Conservation (phyloP, 192 early-diverging fungal species). For the Spizellomyces sp. region DNA sequence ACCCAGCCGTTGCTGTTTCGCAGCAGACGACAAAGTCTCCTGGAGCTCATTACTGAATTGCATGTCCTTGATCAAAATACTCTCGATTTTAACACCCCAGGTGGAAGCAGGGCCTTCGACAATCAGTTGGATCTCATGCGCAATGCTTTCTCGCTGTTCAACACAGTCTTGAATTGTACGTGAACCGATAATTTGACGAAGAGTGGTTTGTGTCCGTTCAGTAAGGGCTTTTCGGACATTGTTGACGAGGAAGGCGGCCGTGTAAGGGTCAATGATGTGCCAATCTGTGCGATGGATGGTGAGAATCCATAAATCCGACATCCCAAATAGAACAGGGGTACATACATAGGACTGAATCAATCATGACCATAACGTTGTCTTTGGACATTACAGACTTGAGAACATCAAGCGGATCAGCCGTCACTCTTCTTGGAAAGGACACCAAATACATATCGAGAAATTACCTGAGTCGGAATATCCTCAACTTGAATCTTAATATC, state of each 20-base stretch:
- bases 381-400: constrained; percentile 79
- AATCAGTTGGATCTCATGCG: constrained; percentile 80
- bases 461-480: background rate
- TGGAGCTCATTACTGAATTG: constrained; percentile 75
- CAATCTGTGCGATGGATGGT: constrained; percentile 53
- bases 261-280: constrained; percentile 76
- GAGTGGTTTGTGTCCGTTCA: constrained; percentile 89
- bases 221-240: constrained; percentile 78
- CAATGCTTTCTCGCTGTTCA: constrained; percentile 87
- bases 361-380: constrained; percentile 84
- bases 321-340: constrained; percentile 22
- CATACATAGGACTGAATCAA: constrained; percentile 83
- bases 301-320: constrained; percentile 3
- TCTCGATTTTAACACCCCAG: constrained; percentile 73
- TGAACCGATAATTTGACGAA: constrained; percentile 81
- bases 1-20: constrained; percentile 86
- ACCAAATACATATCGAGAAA: constrained; percentile 42
- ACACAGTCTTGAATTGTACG: constrained; percentile 85
- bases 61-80: constrained; percentile 88
- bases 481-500: constrained; percentile 69
- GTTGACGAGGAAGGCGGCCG: constrained; percentile 78
- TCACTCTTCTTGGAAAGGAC: constrained; percentile 24
- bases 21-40: constrained; percentile 81
- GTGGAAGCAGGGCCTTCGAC: constrained; percentile 75
- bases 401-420: no score